Evolutionary conservation across 129 eudicot species (phyloP), one percentile per base, ranked within the genome.

Genomic region (Flaveria sonorensis): DNA sequence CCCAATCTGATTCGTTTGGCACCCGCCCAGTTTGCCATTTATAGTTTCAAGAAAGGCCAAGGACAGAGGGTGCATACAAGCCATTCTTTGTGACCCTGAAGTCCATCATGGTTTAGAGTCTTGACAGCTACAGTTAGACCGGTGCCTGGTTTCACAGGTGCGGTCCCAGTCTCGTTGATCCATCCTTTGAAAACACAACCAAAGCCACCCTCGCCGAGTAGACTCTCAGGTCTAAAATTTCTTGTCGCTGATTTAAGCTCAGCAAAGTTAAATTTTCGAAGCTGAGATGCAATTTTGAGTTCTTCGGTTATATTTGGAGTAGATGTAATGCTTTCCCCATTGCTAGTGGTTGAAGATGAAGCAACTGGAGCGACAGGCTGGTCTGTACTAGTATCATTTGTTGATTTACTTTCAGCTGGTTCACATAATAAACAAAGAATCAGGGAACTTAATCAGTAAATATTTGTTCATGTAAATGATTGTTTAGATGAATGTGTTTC

Each of bases 11-110:
- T 63, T 28, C 40, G 16, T n/a, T 28, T 28, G 36, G 24, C 10
- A 52, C 52, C 64, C 6, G 26, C 55, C 73, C 39, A 20, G 21
- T 19, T 36, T 36, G 46, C 55, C 68, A 77, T 46, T 56, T 67
- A 28, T 66, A 65, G 1, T 68, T 53, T 28, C 45, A 64, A 71
- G 9, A 47, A 79, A 21, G 19, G 12, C 0, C 0, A 76, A 63
- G 11, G 28, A 1, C 23, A 46, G 23, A 71, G 30, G 28, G 28
- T 6, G 59, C 92, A 3, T 84, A 91, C 99, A 51, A 94, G 91
- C 98, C 98, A 94, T 80, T 94, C 98, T 83, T 82, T 94, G 81
- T 94, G 98, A 79, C 99, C 99, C 87, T 94, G 99, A 46, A 91
- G 93, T 53, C 99, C 99, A 68, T 91, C 97, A 45, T 89, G 97